These are phyloP conservation scores for Lentinula detonsa DNA, from an alignment of 768 basidiomycete genomes.

Conservation along the genomic window DNA sequence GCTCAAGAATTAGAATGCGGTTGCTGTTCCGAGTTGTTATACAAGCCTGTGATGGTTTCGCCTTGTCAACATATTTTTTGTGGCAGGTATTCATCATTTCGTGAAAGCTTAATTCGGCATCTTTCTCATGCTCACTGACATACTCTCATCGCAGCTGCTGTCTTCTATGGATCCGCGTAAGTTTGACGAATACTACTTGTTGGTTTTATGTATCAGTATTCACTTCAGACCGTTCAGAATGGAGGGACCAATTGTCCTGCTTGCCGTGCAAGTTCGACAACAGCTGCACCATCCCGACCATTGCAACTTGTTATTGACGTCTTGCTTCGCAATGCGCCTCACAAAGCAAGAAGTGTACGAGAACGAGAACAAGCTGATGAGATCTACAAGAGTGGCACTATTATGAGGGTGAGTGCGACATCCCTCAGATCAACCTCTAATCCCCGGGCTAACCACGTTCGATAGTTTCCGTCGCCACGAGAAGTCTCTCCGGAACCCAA, in stretches of 20 bases:
- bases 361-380: constrained; percentile 82
- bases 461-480: constrained; percentile 68
- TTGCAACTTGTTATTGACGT: constrained; percentile 70
- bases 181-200: constrained; percentile 20
- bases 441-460: neutral
- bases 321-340: constrained; percentile 65
- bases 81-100: constrained; percentile 54
- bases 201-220: neutral
- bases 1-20: constrained; percentile 78
- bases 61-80: constrained; percentile 92
- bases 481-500: constrained; percentile 75
- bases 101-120: constrained; percentile 4
- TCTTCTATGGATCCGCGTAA: constrained; percentile 77
- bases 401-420: constrained; percentile 51
- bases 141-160: constrained; percentile 50
- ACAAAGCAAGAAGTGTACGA: constrained; percentile 57
- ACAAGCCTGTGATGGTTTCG: constrained; percentile 73
- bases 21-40: constrained; percentile 78
- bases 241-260: constrained; percentile 82
- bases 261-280: constrained; percentile 65
- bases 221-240: constrained; percentile 42
- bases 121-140: constrained; percentile 3
- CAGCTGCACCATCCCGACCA: constrained; percentile 66
- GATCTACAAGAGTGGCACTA: constrained; percentile 56
- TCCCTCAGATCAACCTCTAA: neutral